These are phyloP conservation scores for Apophysomyces ossiformis DNA, from an alignment of 371 early-diverging fungal genomes.

Conservation along the genomic window DNA sequence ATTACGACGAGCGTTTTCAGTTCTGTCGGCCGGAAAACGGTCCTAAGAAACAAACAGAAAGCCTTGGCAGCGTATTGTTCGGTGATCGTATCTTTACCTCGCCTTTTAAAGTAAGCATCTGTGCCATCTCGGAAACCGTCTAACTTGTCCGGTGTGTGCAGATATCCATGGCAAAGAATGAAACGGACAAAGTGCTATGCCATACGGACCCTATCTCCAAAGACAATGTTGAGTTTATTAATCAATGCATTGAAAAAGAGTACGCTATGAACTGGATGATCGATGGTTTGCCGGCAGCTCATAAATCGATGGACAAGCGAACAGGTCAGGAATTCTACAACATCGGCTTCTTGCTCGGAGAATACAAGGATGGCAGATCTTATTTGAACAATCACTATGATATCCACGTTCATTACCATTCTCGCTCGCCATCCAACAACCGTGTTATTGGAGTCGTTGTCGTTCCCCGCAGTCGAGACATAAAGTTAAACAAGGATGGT, in stretches of 20 bases:
- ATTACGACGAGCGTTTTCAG: slow-evolving; percentile 80
- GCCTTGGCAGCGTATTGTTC: slow-evolving; percentile 90
- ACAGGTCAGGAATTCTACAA: slow-evolving; percentile 67
- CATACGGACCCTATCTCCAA: slow-evolving; percentile 57
- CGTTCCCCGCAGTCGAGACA: slow-evolving; percentile 60
- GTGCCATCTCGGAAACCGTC: background rate
- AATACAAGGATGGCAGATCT: slow-evolving; percentile 6
- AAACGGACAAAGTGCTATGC: slow-evolving; percentile 74
- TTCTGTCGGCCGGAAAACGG: slow-evolving; percentile 82
- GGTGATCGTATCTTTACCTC: slow-evolving; percentile 95
- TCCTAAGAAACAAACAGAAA: slow-evolving; percentile 76
- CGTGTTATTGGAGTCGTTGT: slow-evolving; percentile 88
- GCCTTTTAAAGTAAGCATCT: slow-evolving; percentile 68
- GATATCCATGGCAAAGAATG: slow-evolving; percentile 31
- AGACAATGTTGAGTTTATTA: slow-evolving; percentile 84
- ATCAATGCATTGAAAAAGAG: slow-evolving; percentile 80
- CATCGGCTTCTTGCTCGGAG: slow-evolving; percentile 56
- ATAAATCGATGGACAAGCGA: slow-evolving; percentile 60
- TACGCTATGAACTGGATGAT: slow-evolving; percentile 86
- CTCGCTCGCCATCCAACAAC: slow-evolving; percentile 48
- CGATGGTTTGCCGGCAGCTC: slow-evolving; percentile 94
- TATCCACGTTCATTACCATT: slow-evolving; percentile 81
- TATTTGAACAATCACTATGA: slow-evolving; percentile 82
- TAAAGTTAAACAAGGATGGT: slow-evolving; percentile 41
- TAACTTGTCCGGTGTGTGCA: background rate